A percentile compares a stretch with the other conserved stretches of the same genome.
These are phyloP conservation scores for Lignosus rhinocerotis DNA, from an alignment of 1,284 basidiomycete genomes.

Conservation along the genomic window DNA sequence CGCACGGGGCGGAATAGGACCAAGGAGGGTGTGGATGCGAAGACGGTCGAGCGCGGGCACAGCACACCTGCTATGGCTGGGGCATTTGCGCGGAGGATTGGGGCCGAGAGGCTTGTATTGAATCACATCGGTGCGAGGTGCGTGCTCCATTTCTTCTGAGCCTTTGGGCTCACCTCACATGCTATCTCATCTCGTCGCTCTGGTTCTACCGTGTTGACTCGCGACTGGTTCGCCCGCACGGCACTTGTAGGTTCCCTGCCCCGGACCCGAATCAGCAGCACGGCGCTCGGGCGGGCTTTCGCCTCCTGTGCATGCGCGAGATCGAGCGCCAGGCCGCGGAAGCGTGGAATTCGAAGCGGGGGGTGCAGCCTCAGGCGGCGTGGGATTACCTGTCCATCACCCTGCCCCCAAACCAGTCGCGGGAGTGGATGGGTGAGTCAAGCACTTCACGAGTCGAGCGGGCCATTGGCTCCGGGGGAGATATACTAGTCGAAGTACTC, in stretches of 20 bases:
- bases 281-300: background rate
- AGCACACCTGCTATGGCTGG: slow-evolving; percentile 86
- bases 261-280: background rate
- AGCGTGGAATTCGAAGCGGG: background rate
- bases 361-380: background rate
- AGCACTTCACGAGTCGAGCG: background rate
- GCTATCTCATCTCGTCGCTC: slow-evolving; percentile 13
- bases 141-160: slow-evolving; percentile 3
- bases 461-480: background rate
- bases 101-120: slow-evolving; percentile 68
- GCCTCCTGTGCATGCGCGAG: background rate
- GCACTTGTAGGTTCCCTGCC: background rate
- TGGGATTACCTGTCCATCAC: slow-evolving; percentile 1
- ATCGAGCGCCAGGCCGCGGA: slow-evolving; percentile 3
- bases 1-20: slow-evolving; percentile 42
- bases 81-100: slow-evolving; percentile 66
- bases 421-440: background rate
- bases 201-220: background rate
- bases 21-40: slow-evolving; percentile 51
- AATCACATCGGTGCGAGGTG: slow-evolving; percentile 85
- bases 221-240: background rate
- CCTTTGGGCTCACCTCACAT: slow-evolving; percentile 5
- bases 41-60: slow-evolving; percentile 71
- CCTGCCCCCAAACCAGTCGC: background rate
- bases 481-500: background rate